These are phyloP conservation scores for Penicillium digitatum DNA, from an alignment of 2,329 filamentous ascomycete genomes.

Conservation along the genomic window DNA sequence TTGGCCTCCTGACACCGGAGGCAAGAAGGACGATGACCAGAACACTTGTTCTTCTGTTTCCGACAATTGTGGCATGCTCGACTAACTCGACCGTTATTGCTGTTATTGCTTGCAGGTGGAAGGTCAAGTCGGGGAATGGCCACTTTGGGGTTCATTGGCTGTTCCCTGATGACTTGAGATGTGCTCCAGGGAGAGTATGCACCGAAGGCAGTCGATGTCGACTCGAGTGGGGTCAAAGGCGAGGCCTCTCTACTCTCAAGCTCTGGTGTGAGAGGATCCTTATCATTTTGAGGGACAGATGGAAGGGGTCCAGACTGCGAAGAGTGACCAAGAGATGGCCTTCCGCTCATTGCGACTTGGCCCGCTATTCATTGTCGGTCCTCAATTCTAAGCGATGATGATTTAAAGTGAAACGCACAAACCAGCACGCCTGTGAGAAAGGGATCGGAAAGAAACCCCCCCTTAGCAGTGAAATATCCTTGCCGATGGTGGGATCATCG, in stretches of 20 bases:
- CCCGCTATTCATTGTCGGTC: slow-evolving; percentile 1
- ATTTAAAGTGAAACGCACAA: neutral
- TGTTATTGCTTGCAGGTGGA: slow-evolving; percentile 22
- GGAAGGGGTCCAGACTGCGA: neutral
- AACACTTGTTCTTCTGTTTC: slow-evolving; percentile 47
- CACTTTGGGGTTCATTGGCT: slow-evolving; percentile 27
- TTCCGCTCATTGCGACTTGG: slow-evolving; percentile 4
- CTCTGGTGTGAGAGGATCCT: neutral
- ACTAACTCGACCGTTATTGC: slow-evolving; percentile 32
- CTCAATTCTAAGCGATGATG: neutral
- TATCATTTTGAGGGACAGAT: neutral
- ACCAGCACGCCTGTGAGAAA: neutral
- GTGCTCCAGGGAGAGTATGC: neutral
- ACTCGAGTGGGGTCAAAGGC: neutral
- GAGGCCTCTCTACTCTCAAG: neutral
- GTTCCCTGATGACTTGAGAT: neutral
- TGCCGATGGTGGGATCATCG: neutral
- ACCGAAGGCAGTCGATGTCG: neutral
- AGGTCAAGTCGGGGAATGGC: slow-evolving; percentile 28
- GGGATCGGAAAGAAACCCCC: neutral
- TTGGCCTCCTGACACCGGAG: slow-evolving; percentile 42
- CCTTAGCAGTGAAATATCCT: neutral
- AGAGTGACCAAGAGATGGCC: neutral
- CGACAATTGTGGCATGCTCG: slow-evolving; percentile 46
- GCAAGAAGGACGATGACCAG: slow-evolving; percentile 43